Base-by-base conservation (phyloP, 2,329 filamentous ascomycete species). In the Beauveria bassiana region DNA sequence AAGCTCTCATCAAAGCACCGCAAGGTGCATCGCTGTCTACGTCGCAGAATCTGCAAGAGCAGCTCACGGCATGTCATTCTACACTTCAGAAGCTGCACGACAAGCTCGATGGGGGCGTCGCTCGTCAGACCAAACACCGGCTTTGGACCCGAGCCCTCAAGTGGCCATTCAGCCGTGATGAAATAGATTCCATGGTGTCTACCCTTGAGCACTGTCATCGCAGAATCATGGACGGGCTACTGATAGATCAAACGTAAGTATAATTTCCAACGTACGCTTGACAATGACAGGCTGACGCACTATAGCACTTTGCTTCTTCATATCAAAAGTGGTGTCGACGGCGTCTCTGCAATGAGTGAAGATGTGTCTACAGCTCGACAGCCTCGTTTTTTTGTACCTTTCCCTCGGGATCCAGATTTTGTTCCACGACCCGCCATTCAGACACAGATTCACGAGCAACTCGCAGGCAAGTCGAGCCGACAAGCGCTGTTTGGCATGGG, bases 211-310 rank as follows among this genome's bases (percentile, higher is more conserved):
- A 43, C 14, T 47, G 46, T 49, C 54, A 62, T 53, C 34, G 47
- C 10, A 54, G 31, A 8, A 62, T 62, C 14, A 59, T 62, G 47
- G 54, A 59, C 46, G 55, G 55, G 14, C 55, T 62, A 8, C 55
- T 55, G 34, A 51, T 62, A 26, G 61, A 62, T 46, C 61, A 62
- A 40, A 59, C 46, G 61, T 62, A 24, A 57, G 61, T 31, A 31
- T 51, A 14, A 18, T 10, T 5, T 16, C 22, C 20, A 16, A 50
- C 46, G 34, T 31, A 22, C 18, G 31, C 14, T 5, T 50, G 7
- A n/a, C 16, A 5, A 59, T 20, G 4, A 12, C 24, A 14, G 24
- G 14, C 45, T 50, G 3, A 59, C 34, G 14, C 24, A 50, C 12
- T 5, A 45, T 46, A 62, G 61, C 20, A 57, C 54, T 40, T 26